Evolutionary conservation across 169 alveolate genomes (phyloP), one percentile per base, ranked within the genome.

Genomic region (Cyclospora cayetanensis): DNA sequence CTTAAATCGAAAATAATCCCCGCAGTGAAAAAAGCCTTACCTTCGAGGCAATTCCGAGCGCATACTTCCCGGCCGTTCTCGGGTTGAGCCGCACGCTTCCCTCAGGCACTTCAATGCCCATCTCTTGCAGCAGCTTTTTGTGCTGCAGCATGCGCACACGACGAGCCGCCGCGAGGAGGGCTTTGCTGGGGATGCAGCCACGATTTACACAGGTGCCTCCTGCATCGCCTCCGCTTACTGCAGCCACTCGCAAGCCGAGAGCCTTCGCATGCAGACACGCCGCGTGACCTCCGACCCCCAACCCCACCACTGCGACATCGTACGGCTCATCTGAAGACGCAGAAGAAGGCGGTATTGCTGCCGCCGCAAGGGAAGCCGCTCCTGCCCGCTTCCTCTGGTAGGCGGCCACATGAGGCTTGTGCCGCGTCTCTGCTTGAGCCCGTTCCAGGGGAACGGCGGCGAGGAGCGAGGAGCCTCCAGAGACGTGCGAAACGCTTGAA

Each of bases 251-350:
- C 89, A 94, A 91, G 39, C 93, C 93, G 37, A 89, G 82, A 42
- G 92, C 94, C 53, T 86, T 80, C 2, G 92, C 92, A 31, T 87
- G 92, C 88, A 87, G 31, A 11, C 95, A 94, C 3, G 96, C 96
- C 29, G 94, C 96, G 76, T 94, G 96, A 9, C 96, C 96, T 1
- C 96, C 96, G n/a, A 94, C 96, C 2, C 96, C 96, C 4, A 94
- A 87, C 34, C 96, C 96, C 29, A 94, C 22, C 15, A 94, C 92
- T 29, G 92, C 93, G 7, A 92, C 91, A 76, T 94, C 96, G 92
- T 91, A 94, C 35, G 60, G 60, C 60, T 46, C 60, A 11, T 46
- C 60, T 7, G n/a, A 7, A 7, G 7, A 15, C n/a, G 60, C 60
- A 15, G n/a, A 7, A 7, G 7, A 15, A 15, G 60, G 60, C 7